These are phyloP conservation scores for Cyberlindnera subsufficiens DNA, from an alignment of 805 yeast species.

Conservation along the genomic window DNA sequence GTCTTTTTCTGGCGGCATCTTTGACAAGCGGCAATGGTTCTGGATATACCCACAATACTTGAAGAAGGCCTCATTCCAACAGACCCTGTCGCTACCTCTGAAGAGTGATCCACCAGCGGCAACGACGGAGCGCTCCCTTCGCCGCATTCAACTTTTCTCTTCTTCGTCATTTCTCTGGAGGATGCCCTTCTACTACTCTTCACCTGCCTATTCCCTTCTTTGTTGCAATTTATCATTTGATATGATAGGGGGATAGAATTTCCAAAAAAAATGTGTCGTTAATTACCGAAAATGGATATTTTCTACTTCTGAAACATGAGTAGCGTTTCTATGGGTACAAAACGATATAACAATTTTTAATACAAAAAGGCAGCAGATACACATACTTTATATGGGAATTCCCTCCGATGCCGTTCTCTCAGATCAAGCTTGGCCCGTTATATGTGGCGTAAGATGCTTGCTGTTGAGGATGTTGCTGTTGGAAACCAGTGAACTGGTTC, in stretches of 20 bases:
- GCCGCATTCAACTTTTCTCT: not conserved
- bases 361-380: not conserved
- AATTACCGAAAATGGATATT: too few species aligned
- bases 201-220: too few species aligned
- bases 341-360: not conserved
- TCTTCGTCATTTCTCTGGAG: not conserved
- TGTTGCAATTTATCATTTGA: too few species aligned
- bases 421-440: slow-evolving; percentile 15
- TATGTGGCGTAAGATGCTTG: slow-evolving; percentile 7
- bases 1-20: slow-evolving; percentile 69
- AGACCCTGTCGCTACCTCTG: not conserved
- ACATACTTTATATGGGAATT: too few species aligned
- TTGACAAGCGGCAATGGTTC: slow-evolving; percentile 80
- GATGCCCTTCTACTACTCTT: too few species aligned
- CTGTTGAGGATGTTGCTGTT: slow-evolving; percentile 11
- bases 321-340: too few species aligned
- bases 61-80: slow-evolving; percentile 12
- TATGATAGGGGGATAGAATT: too few species aligned
- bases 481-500: slow-evolving; percentile 12
- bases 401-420: not conserved
- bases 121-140: too few species aligned
- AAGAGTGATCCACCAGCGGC: not conserved
- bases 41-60: slow-evolving; percentile 39
- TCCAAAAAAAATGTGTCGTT: too few species aligned
- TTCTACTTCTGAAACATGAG: too few species aligned